Evolutionary conservation across 306 rosid species (phyloP), one percentile per base, ranked within the genome.

Genomic region (Quercus berberidifolia): DNA sequence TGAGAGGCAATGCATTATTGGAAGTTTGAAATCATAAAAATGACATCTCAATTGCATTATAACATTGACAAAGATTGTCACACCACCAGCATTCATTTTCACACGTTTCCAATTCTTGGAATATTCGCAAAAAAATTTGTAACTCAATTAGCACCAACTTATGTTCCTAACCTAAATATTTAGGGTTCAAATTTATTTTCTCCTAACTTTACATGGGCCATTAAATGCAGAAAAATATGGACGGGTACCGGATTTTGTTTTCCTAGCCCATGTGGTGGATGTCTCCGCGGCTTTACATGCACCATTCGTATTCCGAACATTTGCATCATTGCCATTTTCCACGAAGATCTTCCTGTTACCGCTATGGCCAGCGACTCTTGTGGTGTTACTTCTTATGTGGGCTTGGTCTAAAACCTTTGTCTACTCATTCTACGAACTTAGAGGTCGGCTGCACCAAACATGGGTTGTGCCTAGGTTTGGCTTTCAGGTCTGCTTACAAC

Each of bases 381-480:
- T 76, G 6, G 51, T 76, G 71, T 76, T 93, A 83, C 84, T 96
- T 26, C 80, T 65, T 23, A 96, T 96, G 99, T 93, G 99, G 99
- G 78, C 81, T 31, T 82, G 89, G 84, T 86, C 98, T 5, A 96
- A 93, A 65, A 67, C 86, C 18, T 96, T 96, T 79, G 43, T 96
- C 58, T 5, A 83, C 35, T n/a, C 86, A 13, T 93, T 83, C 81
- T 96, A 96, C 82, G 55, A 88, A 79, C 89, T 91, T 35, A 80
- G 97, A 76, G 90, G 84, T 13, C 70, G 88, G 69, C 71, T 96
- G 59, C 96, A 96, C 86, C 97, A 96, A 77, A 93, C 93, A 0
- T 96, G 99, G 99, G 96, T 35, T 55, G 98, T 96, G 41, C 99
- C 99, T 13, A 80, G 99, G 59, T 85, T 78, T 77, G 99, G 98